Base-by-base conservation (phyloP, 2,329 filamentous ascomycete genomes). In the Hysterium pulicare region DNA sequence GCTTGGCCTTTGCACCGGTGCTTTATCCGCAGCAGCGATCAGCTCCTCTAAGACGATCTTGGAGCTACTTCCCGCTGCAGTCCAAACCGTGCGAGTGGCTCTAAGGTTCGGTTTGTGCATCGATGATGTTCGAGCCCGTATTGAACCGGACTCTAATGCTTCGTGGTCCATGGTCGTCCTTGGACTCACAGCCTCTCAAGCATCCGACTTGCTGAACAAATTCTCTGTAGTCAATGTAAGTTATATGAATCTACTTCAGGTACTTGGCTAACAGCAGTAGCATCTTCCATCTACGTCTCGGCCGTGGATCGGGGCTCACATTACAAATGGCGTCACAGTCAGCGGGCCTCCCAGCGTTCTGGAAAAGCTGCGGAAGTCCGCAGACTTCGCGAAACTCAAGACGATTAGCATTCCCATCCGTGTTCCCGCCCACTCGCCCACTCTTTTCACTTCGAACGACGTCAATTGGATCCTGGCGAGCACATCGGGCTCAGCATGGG, bases 401-500 rank as follows among this genome's bases (percentile, higher is more conserved):
- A 71, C 68, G 9, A 64, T 71, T 3, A 65, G 67, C 15, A 75
- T 73, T 21, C 69, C 74, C 5, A 71, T 78, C 20, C 74, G 72
- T 47, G 75, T 72, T n/a, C 74, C 76, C 31, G 78, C 77, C 51
- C 75, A 79, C 59, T 74, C 75, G 7, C 58, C 66, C 19, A 76
- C 78, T 51, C 64, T 79, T 2, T 76, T 75, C 52, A 67, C 65
- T 47, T 54, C 67, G 28, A 62, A 60, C 22, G 73, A 77, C 41
- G 54, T 75, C 32, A 64, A 71, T 20, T 67, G 67, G 41, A 72
- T 77, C 22, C 54, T 78, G 17, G 57, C 58, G 40, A 62, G 57
- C 53, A 53, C 56, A 38, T 68, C 68, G 28, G 48, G 49, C n/a
- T 61, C 61, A 19, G 47, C 68, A 30, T 51, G 71, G 4, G 67